Evolutionary conservation across 768 basidiomycete species (phyloP).

Genomic region (Trametes punicea): DNA sequence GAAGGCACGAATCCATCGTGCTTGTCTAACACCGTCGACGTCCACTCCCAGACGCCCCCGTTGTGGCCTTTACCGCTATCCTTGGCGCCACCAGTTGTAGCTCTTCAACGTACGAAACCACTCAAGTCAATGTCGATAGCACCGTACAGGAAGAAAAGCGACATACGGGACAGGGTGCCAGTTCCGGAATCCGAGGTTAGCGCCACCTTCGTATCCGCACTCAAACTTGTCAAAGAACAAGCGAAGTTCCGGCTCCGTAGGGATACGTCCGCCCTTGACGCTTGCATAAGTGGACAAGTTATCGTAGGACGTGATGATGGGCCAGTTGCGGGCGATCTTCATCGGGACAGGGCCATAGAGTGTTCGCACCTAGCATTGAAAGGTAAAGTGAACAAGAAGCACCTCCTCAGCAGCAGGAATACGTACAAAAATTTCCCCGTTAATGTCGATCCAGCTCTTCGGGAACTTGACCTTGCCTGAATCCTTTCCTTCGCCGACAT

Average conservation of each 20-base stretch:
- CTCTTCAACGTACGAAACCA: conserved; percentile 38
- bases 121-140: background rate
- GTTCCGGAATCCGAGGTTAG: conserved; percentile 84
- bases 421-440: conserved; percentile 49
- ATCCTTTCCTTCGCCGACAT: conserved; percentile 41
- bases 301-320: conserved; percentile 73
- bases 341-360: conserved; percentile 83
- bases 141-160: background rate
- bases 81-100: conserved; percentile 59
- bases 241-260: conserved; percentile 84
- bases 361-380: conserved; percentile 61
- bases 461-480: conserved; percentile 47
- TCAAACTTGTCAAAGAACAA: conserved; percentile 75
- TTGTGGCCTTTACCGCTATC: conserved; percentile 67
- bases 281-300: conserved; percentile 77
- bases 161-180: conserved; percentile 93
- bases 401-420: background rate
- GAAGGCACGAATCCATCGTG: conserved; percentile 77
- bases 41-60: conserved; percentile 99
- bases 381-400: background rate
- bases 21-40: conserved; percentile 69
- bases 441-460: conserved; percentile 67
- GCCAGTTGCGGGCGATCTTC: conserved; percentile 80
- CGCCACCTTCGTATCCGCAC: conserved; percentile 69
- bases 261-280: conserved; percentile 89